Conservation (phyloP, 768 basidiomycete genomes). For the Mycena kentingensis region DNA sequence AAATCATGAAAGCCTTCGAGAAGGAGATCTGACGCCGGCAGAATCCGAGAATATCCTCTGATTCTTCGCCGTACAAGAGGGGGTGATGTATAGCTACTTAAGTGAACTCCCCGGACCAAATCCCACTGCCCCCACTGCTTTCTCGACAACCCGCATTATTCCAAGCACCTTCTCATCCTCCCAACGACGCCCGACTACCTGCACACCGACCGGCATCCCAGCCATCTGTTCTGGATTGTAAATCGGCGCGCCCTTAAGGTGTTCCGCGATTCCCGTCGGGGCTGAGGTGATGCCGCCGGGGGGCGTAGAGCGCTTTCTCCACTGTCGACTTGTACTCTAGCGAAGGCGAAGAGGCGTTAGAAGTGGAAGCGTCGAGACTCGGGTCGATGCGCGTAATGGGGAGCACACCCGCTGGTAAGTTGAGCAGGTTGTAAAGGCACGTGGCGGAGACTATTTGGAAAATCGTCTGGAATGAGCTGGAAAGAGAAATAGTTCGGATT, state of each 20-base stretch:
- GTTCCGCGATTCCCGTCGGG: no score
- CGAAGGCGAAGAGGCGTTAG: no score
- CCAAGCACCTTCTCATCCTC: constrained; percentile 52
- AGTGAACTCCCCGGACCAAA: constrained; percentile 12
- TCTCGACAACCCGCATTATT: constrained; percentile 45
- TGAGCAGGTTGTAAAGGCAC: constrained; percentile 25
- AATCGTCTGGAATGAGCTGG: neutral
- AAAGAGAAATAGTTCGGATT: no score
- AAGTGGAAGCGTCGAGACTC: constrained; percentile 35
- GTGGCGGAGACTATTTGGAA: constrained; percentile 2
- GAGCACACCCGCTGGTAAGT: constrained; percentile 38
- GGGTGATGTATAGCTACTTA: no score
- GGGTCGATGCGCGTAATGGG: constrained; percentile 45
- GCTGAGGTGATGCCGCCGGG: neutral
- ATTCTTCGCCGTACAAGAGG: no score
- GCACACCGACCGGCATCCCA: constrained; percentile 48
- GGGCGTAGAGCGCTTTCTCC: neutral
- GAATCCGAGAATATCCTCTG: no score
- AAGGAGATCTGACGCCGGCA: no score
- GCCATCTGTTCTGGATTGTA: constrained; percentile 46
- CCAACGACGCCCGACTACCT: constrained; percentile 44
- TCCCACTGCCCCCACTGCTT: constrained; percentile 11
- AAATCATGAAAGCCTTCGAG: no score
- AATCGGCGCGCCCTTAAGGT: constrained; percentile 22
- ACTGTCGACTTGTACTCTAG: constrained; percentile 27